A percentile compares a stretch with the other conserved stretches of the same genome.
Evolutionary conservation across 371 early-diverging fungal species (phyloP).

Genomic region (Catenaria anguillulae): DNA sequence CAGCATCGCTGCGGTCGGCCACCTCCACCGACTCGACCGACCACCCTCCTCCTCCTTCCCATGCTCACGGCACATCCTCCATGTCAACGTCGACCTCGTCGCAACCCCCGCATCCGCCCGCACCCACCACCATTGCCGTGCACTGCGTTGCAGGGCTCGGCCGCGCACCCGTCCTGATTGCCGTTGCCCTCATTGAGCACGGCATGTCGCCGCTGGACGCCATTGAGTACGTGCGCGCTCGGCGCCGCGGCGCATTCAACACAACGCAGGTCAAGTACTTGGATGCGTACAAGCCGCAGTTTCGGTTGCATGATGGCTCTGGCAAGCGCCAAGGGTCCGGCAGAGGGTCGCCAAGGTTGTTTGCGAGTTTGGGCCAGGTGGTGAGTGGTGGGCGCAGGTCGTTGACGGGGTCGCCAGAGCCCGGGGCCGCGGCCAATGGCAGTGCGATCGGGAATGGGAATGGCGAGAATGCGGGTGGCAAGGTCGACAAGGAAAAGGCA

Average conservation of each 20-base stretch:
- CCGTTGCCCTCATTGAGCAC: conserved; percentile 65
- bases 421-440: too few relatives aligned
- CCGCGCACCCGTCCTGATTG: conserved; percentile 53
- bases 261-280: conserved; percentile 55
- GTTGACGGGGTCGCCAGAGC: too few relatives aligned
- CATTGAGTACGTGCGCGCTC: conserved; percentile 51
- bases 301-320: neutral
- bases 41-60: neutral
- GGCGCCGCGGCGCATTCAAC: conserved; percentile 69
- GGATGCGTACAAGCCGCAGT: conserved; percentile 25
- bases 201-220: conserved; percentile 67
- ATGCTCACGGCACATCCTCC: neutral
- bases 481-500: too few relatives aligned
- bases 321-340: too few relatives aligned
- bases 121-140: conserved; percentile 51
- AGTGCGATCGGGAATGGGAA: too few relatives aligned
- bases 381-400: too few relatives aligned
- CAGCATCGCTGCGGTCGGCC: neutral
- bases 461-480: too few relatives aligned
- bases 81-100: neutral
- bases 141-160: conserved; percentile 64
- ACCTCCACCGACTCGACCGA: neutral
- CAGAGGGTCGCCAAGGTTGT: too few relatives aligned
- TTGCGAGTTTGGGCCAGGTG: too few relatives aligned
- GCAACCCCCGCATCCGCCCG: conserved; percentile 11